Base-by-base conservation (phyloP, 345 rosid species). In the Citropsis articulata region DNA sequence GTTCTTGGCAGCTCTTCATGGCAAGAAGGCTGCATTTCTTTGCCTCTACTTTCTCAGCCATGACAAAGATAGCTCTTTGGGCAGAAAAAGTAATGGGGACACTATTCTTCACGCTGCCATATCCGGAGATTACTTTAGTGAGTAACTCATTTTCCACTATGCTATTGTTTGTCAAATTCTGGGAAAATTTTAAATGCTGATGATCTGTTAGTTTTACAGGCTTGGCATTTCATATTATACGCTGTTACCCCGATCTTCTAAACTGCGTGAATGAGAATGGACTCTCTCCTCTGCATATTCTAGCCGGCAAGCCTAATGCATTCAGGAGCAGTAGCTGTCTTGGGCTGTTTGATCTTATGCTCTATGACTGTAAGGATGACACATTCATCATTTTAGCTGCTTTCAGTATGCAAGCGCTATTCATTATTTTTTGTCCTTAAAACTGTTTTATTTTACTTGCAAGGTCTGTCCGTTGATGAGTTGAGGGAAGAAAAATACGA, bases 181-280 rank as follows among this genome's bases (percentile, higher is more conserved):
- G 4, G 4, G 0, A 59, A 59, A 53, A 18, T 53, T 53, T 53
- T 18, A 16, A 19, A 53, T 53, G n/a, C 0, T 63, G 21, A 40
- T 25, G 50, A 45, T 69, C 0, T 25, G 14, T 67, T 40, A 14
- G 24, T 38, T 45, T 12, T 38, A 35, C 28, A 21, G 71, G 71
- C n/a, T 71, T 76, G 73, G 80, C 80, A 76, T 65, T 40, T 24
- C 72, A 71, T 18, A 81, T 81, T 53, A 81, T 76, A 28, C 28
- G 10, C 0, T 2, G 33, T 8, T 71, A 21, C 31, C 80, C 83
- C 14, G 31, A 71, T 45, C 68, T 81, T 9, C 74, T 66, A 14
- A 55, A 72, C 56, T 28, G 14, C 0, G 66, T 53, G 14, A 57
- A 72, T 66, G 69, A 56, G 59, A 48, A 42, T 35, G 83, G 70